Conservation (phyloP, 2,329 filamentous ascomycete genomes). For the Paraconiothyrium brasiliense region DNA sequence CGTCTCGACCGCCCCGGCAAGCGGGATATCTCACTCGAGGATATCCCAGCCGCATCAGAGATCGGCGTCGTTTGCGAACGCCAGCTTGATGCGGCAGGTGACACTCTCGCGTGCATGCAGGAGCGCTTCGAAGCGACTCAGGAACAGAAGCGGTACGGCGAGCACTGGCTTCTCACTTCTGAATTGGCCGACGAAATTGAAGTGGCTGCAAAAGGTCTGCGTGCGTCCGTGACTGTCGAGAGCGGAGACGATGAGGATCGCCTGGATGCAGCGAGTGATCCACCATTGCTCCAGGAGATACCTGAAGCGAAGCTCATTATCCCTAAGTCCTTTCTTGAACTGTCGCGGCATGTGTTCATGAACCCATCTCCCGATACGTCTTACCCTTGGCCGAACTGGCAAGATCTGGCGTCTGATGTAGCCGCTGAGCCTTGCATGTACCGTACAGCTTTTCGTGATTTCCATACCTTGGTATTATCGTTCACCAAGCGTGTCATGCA, state of each 20-base stretch:
- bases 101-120: slow-evolving; percentile 71
- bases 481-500: slow-evolving; percentile 76
- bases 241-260: slow-evolving; percentile 19
- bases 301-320: slow-evolving; percentile 46
- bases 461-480: slow-evolving; percentile 73
- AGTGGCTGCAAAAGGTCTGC: slow-evolving; percentile 27
- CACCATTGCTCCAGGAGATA: slow-evolving; percentile 38
- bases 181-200: slow-evolving; percentile 49
- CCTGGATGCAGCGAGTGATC: background rate
- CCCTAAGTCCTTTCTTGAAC: slow-evolving; percentile 36
- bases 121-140: slow-evolving; percentile 68
- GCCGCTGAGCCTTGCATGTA: slow-evolving; percentile 71
- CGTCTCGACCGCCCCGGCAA: slow-evolving; percentile 46
- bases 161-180: slow-evolving; percentile 71
- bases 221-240: slow-evolving; percentile 29
- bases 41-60: slow-evolving; percentile 78
- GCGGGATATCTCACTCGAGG: slow-evolving; percentile 53
- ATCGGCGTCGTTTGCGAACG: slow-evolving; percentile 71
- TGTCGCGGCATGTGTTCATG: slow-evolving; percentile 50
- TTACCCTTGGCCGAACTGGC: slow-evolving; percentile 47
- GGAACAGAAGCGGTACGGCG: slow-evolving; percentile 69
- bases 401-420: slow-evolving; percentile 33
- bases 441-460: slow-evolving; percentile 78
- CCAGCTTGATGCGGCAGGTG: slow-evolving; percentile 73
- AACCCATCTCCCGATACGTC: slow-evolving; percentile 39